Base-by-base conservation (phyloP, 2,329 filamentous ascomycete species). In the Fusarium nelsonii region DNA sequence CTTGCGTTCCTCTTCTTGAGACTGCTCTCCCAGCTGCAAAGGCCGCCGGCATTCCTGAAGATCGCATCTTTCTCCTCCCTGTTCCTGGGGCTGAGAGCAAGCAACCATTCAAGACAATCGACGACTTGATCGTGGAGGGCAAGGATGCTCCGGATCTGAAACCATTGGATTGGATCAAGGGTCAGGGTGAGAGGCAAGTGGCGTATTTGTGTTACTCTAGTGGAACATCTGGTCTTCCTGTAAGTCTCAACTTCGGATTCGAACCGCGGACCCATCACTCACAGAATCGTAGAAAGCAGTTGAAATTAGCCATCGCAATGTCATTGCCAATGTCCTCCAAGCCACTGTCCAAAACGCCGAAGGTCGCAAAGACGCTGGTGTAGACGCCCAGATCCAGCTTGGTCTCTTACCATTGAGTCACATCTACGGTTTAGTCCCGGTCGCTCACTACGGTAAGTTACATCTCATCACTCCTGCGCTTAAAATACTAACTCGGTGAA, bases 191-290 rank as follows among this genome's bases (percentile, higher is more conserved):
- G 36, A 87, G 87, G 55, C 89, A 91, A 72, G 88, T 88, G 8
- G 91, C 92, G 0, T 95, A 92, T 75, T 83, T 97, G 44, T 94
- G 91, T 80, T 94, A 93, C 77, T 93, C 91, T 0, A 92, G 90
- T 76, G 92, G 92, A 20, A 95, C 92, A 2, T 94, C 91, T 12
- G 92, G 92, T 4, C 80, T 94, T 37, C 92, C 92, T 16, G 90
- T 91, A 82, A 73, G 84, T 70, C 15, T 4, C 20, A 14, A 11
- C 7, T 8, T 18, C 30, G 26, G 3, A 1, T 28, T 6, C n/a
- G 11, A 12, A 7, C 33, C 1, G 3, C 18, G 36, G 23, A 32
- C 16, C 6, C 5, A 1, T 3, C 3, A 28, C 56, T 70, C 37
- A 75, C 39, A 62, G 11, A n/a, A 14, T 8, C 51, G 11, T 60